Base-by-base conservation (phyloP, 2,329 filamentous ascomycete species). In the Drechslera avenae region DNA sequence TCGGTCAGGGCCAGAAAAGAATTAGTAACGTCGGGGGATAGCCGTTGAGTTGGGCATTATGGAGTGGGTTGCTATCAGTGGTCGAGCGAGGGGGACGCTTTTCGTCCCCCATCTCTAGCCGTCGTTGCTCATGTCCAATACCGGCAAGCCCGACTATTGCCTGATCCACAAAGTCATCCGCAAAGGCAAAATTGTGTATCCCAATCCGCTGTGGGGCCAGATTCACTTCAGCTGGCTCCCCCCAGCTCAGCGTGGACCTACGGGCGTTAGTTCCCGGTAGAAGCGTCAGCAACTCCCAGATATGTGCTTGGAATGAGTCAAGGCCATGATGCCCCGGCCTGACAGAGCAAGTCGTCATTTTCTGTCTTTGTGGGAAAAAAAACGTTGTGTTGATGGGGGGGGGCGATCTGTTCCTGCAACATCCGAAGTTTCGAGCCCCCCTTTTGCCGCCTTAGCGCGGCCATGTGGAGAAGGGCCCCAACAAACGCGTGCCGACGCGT, bases 401-500 rank as follows among this genome's bases (percentile, higher is more conserved):
- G 34, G 23, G 33, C 50, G 50, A 45, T 40, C 52, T 34, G 14
- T 47, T 52, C 37, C 54, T 62, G 56, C 51, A 51, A 58, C 49
- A 28, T 42, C 50, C 43, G 49, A 39, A 54, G 54, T 57, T 53
- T 55, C 50, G 41, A 46, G 45, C 37, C 37, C 31, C 31, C 45
- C 46, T 46, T 37, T 46, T 40, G 37, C 44, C 40, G 46, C 51
- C 41, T 42, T 57, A 55, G 52, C 45, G 43, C 39, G 19, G 14
- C 42, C 44, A 43, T 36, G 50, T 56, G 33, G 36, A 39, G 39
- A 46, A 23, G n/a, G n/a, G n/a, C n/a, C 59, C 52, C 54, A 47
- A 50, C 59, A 52, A 55, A 63, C 50, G 55, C 55, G 50, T 56
- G 48, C 42, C 54, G 32, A 58, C 52, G 52, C 49, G 57, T 44